Evolutionary conservation across 192 early-diverging fungal genomes (phyloP), one percentile per base, ranked within the genome.

Genomic region (Coemansia furcata): DNA sequence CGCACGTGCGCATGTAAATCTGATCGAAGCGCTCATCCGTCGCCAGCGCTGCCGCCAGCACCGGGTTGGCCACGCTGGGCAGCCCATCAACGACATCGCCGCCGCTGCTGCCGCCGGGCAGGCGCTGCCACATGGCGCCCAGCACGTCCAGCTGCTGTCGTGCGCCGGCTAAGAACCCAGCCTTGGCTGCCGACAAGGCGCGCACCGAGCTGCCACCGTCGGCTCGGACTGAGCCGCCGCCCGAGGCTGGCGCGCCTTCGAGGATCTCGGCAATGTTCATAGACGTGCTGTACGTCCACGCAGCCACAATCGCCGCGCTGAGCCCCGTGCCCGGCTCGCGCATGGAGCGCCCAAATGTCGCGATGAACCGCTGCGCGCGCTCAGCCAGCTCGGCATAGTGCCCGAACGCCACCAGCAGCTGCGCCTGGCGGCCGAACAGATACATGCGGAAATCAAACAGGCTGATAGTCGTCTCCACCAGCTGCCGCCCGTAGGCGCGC

Each of bases 391-490:
- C 83, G 2, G 6, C 64, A 46, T 66, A 73, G 8, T 85, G 80
- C 29, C 87, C 83, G 64, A 92, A 66, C 21, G 84, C 85, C 21
- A 93, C 83, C 17, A 98, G 74, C 55, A 99, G 77, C 50, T 86
- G 86, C 44, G 87, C 88, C 68, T 99, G 98, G n/a, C 94, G 79
- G 38, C 92, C 93, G 81, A 98, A 96, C 19, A 99, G 78, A 77
- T 99, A 99, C 62, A 94, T 87, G 60, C 96, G 87, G 67, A 99
- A 97, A 77, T 99, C 98, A 78, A 98, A 99, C 52, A 98, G 91
- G 4, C 91, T 87, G 26, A 97, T 95, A 2, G 82, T 87, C 80
- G 95, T 99, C 67, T 95, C 90, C 32, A 90, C 89, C 69, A 98
- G 95, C 78, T 89, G 83, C 47, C 94, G 91, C 44, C 92, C 85